Evolutionary conservation across 2,329 filamentous ascomycete species (phyloP).

Genomic region (Fusarium sp.): DNA sequence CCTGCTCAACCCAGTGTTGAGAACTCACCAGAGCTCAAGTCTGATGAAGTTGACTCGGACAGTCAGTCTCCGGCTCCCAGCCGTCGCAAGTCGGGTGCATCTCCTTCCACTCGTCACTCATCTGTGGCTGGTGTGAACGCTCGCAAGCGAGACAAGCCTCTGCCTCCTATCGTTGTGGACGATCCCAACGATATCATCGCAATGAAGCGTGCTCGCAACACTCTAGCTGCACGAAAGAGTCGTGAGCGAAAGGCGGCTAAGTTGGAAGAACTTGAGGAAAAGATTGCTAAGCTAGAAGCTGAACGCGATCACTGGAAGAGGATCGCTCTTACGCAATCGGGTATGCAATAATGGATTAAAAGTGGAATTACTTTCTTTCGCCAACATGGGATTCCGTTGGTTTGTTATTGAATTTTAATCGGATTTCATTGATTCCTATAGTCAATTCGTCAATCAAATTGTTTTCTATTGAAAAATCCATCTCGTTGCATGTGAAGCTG

Average conservation of each 20-base stretch:
- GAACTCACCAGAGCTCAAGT: constrained; percentile 59
- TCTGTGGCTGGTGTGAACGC: constrained; percentile 77
- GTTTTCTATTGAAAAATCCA: not conserved
- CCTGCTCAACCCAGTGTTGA: constrained; percentile 51
- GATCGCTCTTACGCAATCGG: constrained; percentile 61
- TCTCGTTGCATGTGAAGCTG: not conserved
- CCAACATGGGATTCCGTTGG: constrained; percentile 39
- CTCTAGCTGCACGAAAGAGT: constrained; percentile 92
- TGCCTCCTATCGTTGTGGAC: constrained; percentile 81
- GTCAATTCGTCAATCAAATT: constrained; percentile 19
- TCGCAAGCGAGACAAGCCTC: constrained; percentile 83
- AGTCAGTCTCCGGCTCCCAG: constrained; percentile 56
- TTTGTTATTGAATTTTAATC: constrained; percentile 37
- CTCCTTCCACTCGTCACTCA: constrained; percentile 72
- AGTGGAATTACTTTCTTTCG: constrained; percentile 51
- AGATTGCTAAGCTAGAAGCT: constrained; percentile 76
- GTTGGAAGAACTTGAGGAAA: constrained; percentile 79
- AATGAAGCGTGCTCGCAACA: constrained; percentile 94
- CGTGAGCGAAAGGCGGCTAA: constrained; percentile 86
- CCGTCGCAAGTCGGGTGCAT: constrained; percentile 62
- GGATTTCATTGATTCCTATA: constrained; percentile 28
- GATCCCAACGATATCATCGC: constrained; percentile 82
- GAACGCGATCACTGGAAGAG: constrained; percentile 76
- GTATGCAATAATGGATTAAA: constrained; percentile 51
- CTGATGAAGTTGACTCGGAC: constrained; percentile 64